Conservation (phyloP, 2,329 filamentous ascomycete genomes). For the Calycina marina region DNA sequence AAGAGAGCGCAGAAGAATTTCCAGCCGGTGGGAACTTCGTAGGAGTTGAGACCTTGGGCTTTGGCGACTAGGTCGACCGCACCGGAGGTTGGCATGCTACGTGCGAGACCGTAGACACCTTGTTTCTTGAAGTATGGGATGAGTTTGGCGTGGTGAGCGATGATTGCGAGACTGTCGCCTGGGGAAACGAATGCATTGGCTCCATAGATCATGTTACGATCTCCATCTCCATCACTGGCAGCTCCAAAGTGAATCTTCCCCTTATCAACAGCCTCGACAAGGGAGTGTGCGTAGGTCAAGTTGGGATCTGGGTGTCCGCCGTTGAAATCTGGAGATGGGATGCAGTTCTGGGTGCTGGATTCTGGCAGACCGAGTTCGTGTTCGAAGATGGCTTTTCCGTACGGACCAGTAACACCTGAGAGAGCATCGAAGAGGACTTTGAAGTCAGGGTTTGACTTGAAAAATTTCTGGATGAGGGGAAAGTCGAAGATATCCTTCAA, state of each 20-base stretch:
- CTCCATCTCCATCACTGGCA: slow-evolving; percentile 90
- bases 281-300: slow-evolving; percentile 86
- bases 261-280: slow-evolving; percentile 88
- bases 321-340: slow-evolving; percentile 86
- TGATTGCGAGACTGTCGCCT: slow-evolving; percentile 94
- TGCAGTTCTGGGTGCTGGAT: slow-evolving; percentile 77
- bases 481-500: slow-evolving; percentile 99
- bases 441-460: slow-evolving; percentile 76
- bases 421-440: slow-evolving; percentile 94
- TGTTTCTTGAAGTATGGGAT: slow-evolving; percentile 99
- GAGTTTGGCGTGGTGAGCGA: slow-evolving; percentile 87
- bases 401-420: slow-evolving; percentile 87
- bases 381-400: slow-evolving; percentile 89
- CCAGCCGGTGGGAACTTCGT: slow-evolving; percentile 98
- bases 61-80: slow-evolving; percentile 93
- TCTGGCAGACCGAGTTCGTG: slow-evolving; percentile 73
- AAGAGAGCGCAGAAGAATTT: slow-evolving; percentile 98
- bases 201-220: slow-evolving; percentile 99
- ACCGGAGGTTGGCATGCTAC: slow-evolving; percentile 94
- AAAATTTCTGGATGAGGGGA: slow-evolving; percentile 86
- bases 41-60: slow-evolving; percentile 79
- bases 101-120: slow-evolving; percentile 85
- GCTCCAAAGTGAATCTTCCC: slow-evolving; percentile 89
- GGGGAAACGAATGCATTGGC: slow-evolving; percentile 93
- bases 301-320: slow-evolving; percentile 97